Conservation (phyloP, 305 asterid genomes). For the Rubia occidens region DNA sequence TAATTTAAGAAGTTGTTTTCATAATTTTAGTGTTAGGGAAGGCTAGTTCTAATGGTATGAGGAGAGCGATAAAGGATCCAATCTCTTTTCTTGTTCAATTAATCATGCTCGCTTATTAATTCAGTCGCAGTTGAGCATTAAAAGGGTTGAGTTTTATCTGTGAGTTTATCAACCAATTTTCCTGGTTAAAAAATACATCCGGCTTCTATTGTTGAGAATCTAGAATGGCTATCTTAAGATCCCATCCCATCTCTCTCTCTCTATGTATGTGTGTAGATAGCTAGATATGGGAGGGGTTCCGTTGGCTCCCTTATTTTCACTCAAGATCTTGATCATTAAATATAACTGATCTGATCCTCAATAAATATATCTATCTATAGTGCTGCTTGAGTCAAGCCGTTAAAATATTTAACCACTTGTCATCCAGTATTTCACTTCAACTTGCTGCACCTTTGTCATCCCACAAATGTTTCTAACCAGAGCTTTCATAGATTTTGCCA, state of each 20-base stretch:
- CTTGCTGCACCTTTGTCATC: no score
- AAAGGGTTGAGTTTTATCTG: neutral
- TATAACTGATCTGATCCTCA: no score
- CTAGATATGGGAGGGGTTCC: neutral
- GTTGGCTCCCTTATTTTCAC: no score
- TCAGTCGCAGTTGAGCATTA: neutral
- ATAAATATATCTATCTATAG: no score
- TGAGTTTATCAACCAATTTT: neutral
- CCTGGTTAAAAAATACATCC: neutral
- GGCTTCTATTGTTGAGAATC: neutral
- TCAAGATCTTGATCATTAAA: no score
- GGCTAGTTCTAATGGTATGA: neutral
- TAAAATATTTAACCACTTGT: no score
- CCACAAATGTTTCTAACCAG: no score
- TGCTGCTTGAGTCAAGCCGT: no score
- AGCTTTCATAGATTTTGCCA: no score
- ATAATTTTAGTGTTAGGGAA: neutral
- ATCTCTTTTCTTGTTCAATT: neutral
- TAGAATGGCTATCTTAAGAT: neutral
- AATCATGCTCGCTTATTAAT: neutral
- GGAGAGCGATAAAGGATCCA: neutral
- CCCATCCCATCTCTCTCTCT: neutral
- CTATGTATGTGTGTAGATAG: no score
- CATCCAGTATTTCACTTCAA: no score
- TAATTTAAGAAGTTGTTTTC: neutral